phyloP scores from a whole-genome alignment of 2,329 filamentous ascomycete species.

The Aureobasidium sp. region DNA sequence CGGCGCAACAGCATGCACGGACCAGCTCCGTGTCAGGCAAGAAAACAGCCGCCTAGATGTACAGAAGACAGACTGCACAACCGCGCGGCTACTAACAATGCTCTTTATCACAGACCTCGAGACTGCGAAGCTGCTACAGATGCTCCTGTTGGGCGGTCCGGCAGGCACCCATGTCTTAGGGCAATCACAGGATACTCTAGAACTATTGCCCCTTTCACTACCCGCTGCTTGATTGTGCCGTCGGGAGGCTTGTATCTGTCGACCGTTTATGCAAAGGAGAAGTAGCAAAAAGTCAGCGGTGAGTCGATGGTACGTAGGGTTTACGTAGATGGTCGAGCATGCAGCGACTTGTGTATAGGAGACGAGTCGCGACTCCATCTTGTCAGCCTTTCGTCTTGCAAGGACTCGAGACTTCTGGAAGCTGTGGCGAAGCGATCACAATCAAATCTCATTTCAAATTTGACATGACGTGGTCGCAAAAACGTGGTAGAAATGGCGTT shows the following conservation, averaged over 20 bases:
- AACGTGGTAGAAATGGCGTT: background rate
- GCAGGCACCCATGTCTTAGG: background rate
- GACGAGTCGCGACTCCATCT: no score
- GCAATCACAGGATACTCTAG: constrained; percentile 3
- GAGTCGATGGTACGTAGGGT: background rate
- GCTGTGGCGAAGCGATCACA: background rate
- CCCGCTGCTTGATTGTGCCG: background rate
- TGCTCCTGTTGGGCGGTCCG: background rate
- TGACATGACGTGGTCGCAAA: background rate
- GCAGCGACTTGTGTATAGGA: background rate
- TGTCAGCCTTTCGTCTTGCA: background rate
- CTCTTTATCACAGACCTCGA: background rate
- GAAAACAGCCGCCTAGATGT: background rate
- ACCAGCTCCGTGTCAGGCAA: background rate
- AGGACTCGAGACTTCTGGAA: background rate
- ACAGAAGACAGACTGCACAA: background rate
- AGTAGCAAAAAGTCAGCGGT: background rate
- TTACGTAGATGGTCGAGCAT: background rate
- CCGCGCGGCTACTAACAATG: background rate
- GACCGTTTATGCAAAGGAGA: background rate
- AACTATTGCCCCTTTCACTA: constrained; percentile 2
- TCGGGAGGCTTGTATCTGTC: background rate
- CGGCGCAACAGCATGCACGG: background rate
- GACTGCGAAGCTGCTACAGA: background rate
- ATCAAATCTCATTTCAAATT: background rate